Evolutionary conservation across 2,329 filamentous ascomycete species (phyloP).

Genomic region (Neofusicoccum kwambonambiense): DNA sequence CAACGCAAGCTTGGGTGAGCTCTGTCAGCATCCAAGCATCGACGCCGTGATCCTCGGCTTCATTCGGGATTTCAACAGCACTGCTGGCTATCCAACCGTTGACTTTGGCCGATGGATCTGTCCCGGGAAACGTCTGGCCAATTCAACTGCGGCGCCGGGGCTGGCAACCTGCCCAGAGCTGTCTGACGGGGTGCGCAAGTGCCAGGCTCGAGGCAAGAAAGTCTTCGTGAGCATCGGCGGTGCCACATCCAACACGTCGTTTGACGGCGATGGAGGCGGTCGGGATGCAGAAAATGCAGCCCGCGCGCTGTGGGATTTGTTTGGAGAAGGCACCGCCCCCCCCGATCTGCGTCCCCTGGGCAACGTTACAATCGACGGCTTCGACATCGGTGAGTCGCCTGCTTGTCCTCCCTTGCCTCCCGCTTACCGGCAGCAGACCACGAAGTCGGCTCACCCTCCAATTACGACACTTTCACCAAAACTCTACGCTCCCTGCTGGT

Average conservation of each 20-base stretch:
- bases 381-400: conserved; percentile 7
- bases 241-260: conserved; percentile 6
- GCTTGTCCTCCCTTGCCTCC: background rate
- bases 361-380: conserved; percentile 7
- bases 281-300: background rate
- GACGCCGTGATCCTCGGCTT: conserved; percentile 14
- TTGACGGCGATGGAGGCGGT: background rate
- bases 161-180: conserved; percentile 1
- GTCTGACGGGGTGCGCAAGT: background rate
- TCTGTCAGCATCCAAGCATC: background rate
- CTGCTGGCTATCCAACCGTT: conserved; percentile 2
- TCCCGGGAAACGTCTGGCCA: background rate
- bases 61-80: conserved; percentile 8
- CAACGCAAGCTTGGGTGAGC: background rate
- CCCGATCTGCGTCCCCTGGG: background rate
- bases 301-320: background rate
- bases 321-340: background rate
- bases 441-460: conserved; percentile 9
- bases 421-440: background rate
- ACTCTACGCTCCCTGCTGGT: background rate
- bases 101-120: conserved; percentile 9
- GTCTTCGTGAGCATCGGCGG: conserved; percentile 14
- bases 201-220: conserved; percentile 2
- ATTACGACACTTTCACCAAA: conserved; percentile 10
- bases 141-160: background rate